These are phyloP conservation scores for Irpex sp. DNA, from an alignment of 1,284 basidiomycete species.

Conservation along the genomic window DNA sequence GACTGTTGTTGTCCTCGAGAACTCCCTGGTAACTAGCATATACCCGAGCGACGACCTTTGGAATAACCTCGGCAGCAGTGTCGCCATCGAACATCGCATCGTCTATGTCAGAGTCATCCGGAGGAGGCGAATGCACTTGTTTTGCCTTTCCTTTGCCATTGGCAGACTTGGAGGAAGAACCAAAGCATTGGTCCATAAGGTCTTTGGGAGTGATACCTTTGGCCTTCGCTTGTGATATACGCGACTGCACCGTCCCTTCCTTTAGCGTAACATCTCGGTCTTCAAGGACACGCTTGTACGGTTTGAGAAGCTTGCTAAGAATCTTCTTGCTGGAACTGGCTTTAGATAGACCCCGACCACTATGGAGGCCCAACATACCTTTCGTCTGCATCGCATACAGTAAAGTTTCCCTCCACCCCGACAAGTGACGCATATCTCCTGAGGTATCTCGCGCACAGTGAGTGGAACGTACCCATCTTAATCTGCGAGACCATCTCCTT, in stretches of 20 bases:
- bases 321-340: constrained; percentile 65
- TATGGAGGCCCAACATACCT: constrained; percentile 58
- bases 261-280: constrained; percentile 53
- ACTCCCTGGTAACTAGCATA: constrained; percentile 70
- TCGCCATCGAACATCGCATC: neutral
- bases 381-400: constrained; percentile 82
- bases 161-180: constrained; percentile 10
- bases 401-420: constrained; percentile 71
- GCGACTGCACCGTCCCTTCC: constrained; percentile 53
- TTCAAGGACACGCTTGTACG: constrained; percentile 43
- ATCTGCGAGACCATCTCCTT: constrained; percentile 55
- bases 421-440: constrained; percentile 64
- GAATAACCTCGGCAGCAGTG: constrained; percentile 21
- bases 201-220: constrained; percentile 58
- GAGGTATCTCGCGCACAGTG: constrained; percentile 72
- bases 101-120: constrained; percentile 2
- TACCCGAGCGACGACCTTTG: constrained; percentile 47
- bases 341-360: too few species aligned
- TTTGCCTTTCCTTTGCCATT: constrained; percentile 16
- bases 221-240: constrained; percentile 83
- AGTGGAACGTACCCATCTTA: constrained; percentile 82
- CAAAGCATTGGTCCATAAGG: constrained; percentile 26
- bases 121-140: constrained; percentile 8
- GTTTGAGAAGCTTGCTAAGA: constrained; percentile 59
- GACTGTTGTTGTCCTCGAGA: constrained; percentile 61